These are phyloP conservation scores for Glycine soja DNA, from an alignment of 306 rosid species.

Conservation along the genomic window DNA sequence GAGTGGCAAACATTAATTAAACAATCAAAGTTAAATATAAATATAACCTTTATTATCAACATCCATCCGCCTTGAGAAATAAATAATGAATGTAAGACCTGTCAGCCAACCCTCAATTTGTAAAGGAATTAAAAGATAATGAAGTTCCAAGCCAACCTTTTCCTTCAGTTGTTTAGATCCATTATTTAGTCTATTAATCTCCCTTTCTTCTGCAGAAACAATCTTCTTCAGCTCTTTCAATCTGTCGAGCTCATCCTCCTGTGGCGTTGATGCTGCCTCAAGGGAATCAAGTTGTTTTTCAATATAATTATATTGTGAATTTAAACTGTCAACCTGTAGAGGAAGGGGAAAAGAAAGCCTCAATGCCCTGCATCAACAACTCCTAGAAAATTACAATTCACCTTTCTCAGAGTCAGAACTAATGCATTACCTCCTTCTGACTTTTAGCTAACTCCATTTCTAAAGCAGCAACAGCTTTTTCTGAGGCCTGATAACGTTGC, in stretches of 20 bases:
- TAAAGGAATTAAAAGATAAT: slow-evolving; percentile 27
- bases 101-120: slow-evolving; percentile 34
- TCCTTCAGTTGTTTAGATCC: slow-evolving; percentile 89
- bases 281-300: slow-evolving; percentile 84
- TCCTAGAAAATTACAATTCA: slow-evolving; percentile 14
- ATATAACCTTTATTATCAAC: slow-evolving; percentile 17
- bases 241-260: slow-evolving; percentile 73
- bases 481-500: slow-evolving; percentile 71
- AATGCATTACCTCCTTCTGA: slow-evolving; percentile 77
- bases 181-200: slow-evolving; percentile 62
- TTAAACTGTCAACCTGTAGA: slow-evolving; percentile 82
- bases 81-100: slow-evolving; percentile 33
- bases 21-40: slow-evolving; percentile 37
- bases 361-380: slow-evolving; percentile 24
- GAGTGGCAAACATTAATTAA: slow-evolving; percentile 31
- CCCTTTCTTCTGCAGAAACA: slow-evolving; percentile 75
- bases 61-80: slow-evolving; percentile 25
- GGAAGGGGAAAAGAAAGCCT: slow-evolving; percentile 7
- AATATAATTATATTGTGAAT: slow-evolving; percentile 75
- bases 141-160: slow-evolving; percentile 62
- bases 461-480: slow-evolving; percentile 64
- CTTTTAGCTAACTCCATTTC: slow-evolving; percentile 91
- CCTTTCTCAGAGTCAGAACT: slow-evolving; percentile 15
- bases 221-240: slow-evolving; percentile 68
- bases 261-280: slow-evolving; percentile 81